Evolutionary conservation across 2,329 filamentous ascomycete species (phyloP), one percentile per base, ranked within the genome.

Genomic region (Stemphylium lycopersici): DNA sequence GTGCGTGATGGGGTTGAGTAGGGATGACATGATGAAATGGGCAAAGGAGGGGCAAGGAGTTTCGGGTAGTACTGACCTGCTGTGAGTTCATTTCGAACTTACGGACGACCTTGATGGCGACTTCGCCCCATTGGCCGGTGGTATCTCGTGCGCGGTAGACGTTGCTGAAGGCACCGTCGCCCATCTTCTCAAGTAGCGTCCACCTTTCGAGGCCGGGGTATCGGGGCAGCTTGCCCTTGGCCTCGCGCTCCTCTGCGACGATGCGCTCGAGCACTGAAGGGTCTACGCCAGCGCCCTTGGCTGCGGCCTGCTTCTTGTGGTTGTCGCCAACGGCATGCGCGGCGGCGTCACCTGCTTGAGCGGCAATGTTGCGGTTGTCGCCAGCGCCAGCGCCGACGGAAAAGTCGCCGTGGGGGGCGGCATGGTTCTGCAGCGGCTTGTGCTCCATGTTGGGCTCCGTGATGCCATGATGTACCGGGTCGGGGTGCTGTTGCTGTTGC

Each of bases 81-180:
- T 89, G 92, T 64, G 88, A 93, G 79, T 96, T 98, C 91, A 99
- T 97, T 79, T 99, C 95, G 75, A 91, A 98, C 80, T 98, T 98
- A 72, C 95, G 90, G 61, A 99, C 95, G 46, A 99, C 95, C 78
- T 99, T 99, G 83, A 99, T 98, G 66, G 93, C 95, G 31, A 95
- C 92, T 73, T 98, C 89, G 63, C 85, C 87, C 59, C 85, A 84
- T 59, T 87, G 81, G 36, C 90, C 89, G 5, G 87, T 83, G 40
- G 77, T 82, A 74, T 99, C 95, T 64, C 83, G 85, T 33, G 95
- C 95, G 34, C 91, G 88, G 77, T 98, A 99, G 62, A 99, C 95
- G 71, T 98, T 98, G 81, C 93, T 98, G 83, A 99, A 99, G 56
- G 95, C 95, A 58, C 95, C 95, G 66, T 98, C 95, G 62, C 95